Evolutionary conservation across 805 yeast species (phyloP).

Genomic region (Deakozyma indianensis): DNA sequence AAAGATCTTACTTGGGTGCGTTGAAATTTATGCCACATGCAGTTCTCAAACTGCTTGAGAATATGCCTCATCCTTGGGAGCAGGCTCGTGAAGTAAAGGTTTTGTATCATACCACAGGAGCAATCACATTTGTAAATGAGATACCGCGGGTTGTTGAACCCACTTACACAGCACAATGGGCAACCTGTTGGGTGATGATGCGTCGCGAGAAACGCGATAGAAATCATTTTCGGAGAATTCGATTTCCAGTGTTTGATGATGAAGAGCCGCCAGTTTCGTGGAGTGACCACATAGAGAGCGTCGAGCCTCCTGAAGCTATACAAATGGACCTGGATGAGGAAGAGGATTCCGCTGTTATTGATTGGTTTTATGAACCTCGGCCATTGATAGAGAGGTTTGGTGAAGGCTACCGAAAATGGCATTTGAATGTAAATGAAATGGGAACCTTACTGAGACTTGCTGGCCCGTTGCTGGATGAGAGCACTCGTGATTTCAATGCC

Average conservation of each 20-base stretch:
- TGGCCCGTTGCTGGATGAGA: conserved; percentile 52
- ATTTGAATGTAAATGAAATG: conserved; percentile 45
- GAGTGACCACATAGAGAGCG: conserved; percentile 61
- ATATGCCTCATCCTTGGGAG: conserved; percentile 99
- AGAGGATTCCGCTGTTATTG: conserved; percentile 45
- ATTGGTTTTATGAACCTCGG: conserved; percentile 70
- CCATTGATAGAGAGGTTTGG: conserved; percentile 62
- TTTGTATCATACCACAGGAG: conserved; percentile 81
- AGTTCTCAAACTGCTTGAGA: conserved; percentile 70
- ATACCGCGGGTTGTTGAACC: conserved; percentile 86
- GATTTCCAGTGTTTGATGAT: conserved; percentile 93
- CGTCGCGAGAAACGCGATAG: conserved; percentile 87
- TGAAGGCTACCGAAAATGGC: conserved; percentile 64
- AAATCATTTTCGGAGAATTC: conserved; percentile 76
- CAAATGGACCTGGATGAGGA: conserved; percentile 47
- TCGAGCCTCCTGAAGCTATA: conserved; percentile 61
- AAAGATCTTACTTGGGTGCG: conserved; percentile 78
- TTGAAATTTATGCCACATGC: conserved; percentile 95
- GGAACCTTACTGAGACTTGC: conserved; percentile 52
- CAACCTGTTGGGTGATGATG: conserved; percentile 85
- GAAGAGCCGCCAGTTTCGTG: conserved; percentile 88
- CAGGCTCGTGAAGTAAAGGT: conserved; percentile 71
- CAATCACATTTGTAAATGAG: conserved; percentile 90
- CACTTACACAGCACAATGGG: conserved; percentile 90
- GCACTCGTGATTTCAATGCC: conserved; percentile 39